Base-by-base conservation (phyloP, 805 yeast genomes). In the Lachancea sp. region DNA sequence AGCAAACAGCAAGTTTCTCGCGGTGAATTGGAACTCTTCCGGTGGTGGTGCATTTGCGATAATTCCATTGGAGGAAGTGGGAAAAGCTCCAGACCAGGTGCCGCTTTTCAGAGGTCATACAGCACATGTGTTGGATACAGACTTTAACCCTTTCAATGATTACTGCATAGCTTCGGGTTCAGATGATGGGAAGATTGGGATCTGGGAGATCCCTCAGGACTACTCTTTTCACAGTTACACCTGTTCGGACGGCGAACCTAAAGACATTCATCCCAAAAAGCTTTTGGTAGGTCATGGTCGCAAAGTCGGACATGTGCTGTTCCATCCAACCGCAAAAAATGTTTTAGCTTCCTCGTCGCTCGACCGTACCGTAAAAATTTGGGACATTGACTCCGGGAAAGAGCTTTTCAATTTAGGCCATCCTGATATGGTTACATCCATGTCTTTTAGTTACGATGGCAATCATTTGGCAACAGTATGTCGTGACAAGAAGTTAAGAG, bases 1-100 rank as follows among this genome's bases (percentile, higher is more conserved):
- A 63, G 76, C 84, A 48, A 92, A 92, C 60, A 90, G 96, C 28
- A 81, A 83, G 60, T 92, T 77, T 55, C 64, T 92, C 30, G 73
- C 96, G 1, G 82, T 88, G 49, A 88, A 86, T 61, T 88, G 96
- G 96, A 87, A 85, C 44, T 72, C 96, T 23, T 82, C 95, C 8
- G 97, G 97, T 29, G 97, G 97, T 47, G 99, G 99, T 39, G 94
- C 97, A 0, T 89, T 92, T 69, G 96, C 96, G 1, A 84, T 94
- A 9, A 78, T 92, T 45, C 98, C 98, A 2, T 68, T 86, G 19
- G 60, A 61, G 7, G 96, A 90, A 61, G 80, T 77, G 15, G 97
- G 98, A 8, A 92, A 89, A 59, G 80, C 89, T 6, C 97, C 96
- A 3, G 99, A 92, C 52, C 77, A 81, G 45, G 89, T 88, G 36